A percentile compares a stretch with the other conserved stretches of the same genome.
These are phyloP conservation scores for Solanum hybrid DNA, from an alignment of 305 asterid species.

Conservation along the genomic window DNA sequence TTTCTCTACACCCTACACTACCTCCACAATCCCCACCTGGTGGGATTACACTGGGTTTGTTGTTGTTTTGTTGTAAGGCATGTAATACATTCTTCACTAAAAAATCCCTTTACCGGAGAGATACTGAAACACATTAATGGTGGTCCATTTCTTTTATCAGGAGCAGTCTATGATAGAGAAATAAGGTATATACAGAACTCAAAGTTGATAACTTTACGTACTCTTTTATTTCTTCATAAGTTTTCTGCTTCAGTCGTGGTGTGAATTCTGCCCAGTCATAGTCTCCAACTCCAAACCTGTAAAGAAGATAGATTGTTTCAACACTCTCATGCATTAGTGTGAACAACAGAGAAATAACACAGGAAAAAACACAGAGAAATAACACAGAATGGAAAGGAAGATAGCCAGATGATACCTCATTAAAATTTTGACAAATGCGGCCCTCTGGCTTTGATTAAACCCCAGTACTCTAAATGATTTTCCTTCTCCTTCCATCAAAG, in stretches of 20 bases:
- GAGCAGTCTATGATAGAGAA: not conserved
- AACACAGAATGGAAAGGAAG: constrained; percentile 3
- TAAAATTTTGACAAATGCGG: constrained; percentile 71
- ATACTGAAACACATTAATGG: not conserved
- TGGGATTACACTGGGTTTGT: not conserved
- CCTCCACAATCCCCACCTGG: not conserved
- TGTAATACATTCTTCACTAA: not conserved
- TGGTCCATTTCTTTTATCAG: not conserved
- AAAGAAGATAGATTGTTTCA: constrained; percentile 1
- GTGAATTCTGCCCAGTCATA: constrained; percentile 86
- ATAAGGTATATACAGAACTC: not conserved
- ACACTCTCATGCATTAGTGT: not conserved
- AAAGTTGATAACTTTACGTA: constrained; percentile 31
- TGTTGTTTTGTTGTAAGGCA: not conserved
- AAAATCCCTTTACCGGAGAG: not conserved
- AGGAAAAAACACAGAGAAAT: constrained; percentile 1
- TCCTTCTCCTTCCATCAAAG: constrained; percentile 99
- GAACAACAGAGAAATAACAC: not conserved
- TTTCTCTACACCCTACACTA: not conserved
- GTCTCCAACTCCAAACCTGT: constrained; percentile 81
- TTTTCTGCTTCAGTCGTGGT: constrained; percentile 85
- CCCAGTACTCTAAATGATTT: constrained; percentile 80
- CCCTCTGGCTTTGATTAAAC: constrained; percentile 88
- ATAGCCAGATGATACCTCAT: constrained; percentile 38
- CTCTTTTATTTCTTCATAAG: constrained; percentile 62